Conservation (phyloP, 352 stramenopile species). For the Globisporangium barbulae region DNA sequence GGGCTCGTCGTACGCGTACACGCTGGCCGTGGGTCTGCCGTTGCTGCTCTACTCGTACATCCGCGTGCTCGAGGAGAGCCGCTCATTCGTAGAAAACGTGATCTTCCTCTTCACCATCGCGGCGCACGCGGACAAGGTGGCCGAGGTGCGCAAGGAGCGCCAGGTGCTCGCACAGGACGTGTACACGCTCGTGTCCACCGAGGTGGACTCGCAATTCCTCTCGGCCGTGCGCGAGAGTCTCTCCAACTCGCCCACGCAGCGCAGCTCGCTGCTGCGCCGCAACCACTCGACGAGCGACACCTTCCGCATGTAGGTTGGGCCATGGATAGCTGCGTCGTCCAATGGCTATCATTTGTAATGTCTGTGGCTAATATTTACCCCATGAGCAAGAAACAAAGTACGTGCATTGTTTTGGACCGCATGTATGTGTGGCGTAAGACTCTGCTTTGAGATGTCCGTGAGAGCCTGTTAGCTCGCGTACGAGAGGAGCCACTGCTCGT, state of each 20-base stretch:
- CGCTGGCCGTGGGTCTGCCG: slow-evolving; percentile 48
- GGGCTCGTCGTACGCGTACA: slow-evolving; percentile 56
- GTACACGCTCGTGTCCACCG: slow-evolving; percentile 45
- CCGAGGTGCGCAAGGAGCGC: slow-evolving; percentile 49
- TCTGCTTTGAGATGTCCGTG: background rate
- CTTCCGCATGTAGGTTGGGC: slow-evolving; percentile 11
- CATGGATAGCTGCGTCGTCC: background rate
- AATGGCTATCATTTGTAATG: background rate
- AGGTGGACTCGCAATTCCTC: slow-evolving; percentile 56
- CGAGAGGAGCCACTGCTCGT: slow-evolving; percentile 13
- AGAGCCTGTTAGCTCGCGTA: background rate
- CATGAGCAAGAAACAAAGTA: background rate
- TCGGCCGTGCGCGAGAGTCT: slow-evolving; percentile 52
- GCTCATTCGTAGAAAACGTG: slow-evolving; percentile 74
- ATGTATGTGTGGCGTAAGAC: background rate
- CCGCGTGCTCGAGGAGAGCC: slow-evolving; percentile 70
- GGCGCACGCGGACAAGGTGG: slow-evolving; percentile 53
- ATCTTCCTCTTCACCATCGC: slow-evolving; percentile 74
- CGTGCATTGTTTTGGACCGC: background rate
- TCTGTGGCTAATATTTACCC: slow-evolving; percentile 2
- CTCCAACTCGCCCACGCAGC: slow-evolving; percentile 30
- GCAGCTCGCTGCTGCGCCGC: slow-evolving; percentile 24
- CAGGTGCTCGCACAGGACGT: slow-evolving; percentile 51
- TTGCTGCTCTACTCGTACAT: slow-evolving; percentile 78
- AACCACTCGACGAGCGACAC: slow-evolving; percentile 51